A percentile compares a stretch with the other conserved stretches of the same genome.
These are phyloP conservation scores for Nannizziopsis barbatae DNA, from an alignment of 2,329 filamentous ascomycete genomes.

Conservation along the genomic window DNA sequence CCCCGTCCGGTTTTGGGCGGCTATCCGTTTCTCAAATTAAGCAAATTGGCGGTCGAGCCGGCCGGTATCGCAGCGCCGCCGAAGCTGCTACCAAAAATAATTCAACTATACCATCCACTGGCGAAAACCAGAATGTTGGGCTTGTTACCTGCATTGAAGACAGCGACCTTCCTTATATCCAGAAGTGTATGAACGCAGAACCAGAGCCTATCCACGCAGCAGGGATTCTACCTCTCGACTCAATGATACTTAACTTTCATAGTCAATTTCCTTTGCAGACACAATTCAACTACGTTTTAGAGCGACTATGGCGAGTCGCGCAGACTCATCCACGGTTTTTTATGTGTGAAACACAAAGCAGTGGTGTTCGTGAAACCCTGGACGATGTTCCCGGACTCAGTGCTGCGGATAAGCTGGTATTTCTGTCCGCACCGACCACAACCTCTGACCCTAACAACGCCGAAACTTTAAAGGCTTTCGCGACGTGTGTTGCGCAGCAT, in stretches of 20 bases:
- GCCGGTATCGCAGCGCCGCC: slow-evolving; percentile 65
- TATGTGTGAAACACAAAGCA: slow-evolving; percentile 54
- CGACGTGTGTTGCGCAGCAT: slow-evolving; percentile 57
- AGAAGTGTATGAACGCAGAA: slow-evolving; percentile 51
- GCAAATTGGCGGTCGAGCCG: slow-evolving; percentile 88
- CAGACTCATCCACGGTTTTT: slow-evolving; percentile 56
- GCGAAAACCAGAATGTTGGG: slow-evolving; percentile 42
- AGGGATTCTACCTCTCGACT: slow-evolving; percentile 60
- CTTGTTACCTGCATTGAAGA: slow-evolving; percentile 67
- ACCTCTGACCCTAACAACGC: slow-evolving; percentile 37
- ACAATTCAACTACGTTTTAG: slow-evolving; percentile 71
- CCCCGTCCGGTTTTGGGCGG: slow-evolving; percentile 46
- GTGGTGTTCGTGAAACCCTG: slow-evolving; percentile 57
- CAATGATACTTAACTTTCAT: slow-evolving; percentile 63
- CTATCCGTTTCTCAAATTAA: slow-evolving; percentile 71
- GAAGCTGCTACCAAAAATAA: slow-evolving; percentile 30
- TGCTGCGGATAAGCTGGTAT: slow-evolving; percentile 61
- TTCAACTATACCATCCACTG: slow-evolving; percentile 1
- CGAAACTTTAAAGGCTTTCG: slow-evolving; percentile 51
- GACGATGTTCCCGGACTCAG: slow-evolving; percentile 57
- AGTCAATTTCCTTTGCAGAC: slow-evolving; percentile 70
- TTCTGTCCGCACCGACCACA: slow-evolving; percentile 59
- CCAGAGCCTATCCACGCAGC: slow-evolving; percentile 58
- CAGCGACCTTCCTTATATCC: slow-evolving; percentile 54
- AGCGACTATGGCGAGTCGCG: slow-evolving; percentile 60